Base-by-base conservation (phyloP, 2,329 filamentous ascomycete species). In the Alternaria postmessia region DNA sequence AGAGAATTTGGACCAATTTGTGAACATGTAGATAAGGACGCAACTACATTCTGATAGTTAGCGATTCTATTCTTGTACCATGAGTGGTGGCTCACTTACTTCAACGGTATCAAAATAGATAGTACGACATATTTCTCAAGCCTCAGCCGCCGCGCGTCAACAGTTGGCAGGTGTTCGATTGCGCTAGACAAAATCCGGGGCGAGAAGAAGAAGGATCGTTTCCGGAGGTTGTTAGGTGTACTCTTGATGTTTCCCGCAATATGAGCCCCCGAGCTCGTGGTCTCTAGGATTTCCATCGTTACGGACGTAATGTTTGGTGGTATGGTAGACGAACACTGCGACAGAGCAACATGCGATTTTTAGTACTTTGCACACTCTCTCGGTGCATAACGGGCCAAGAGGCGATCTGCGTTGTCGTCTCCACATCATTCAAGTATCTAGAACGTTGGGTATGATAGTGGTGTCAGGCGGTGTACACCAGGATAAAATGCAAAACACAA, bases 61-160 rank as follows among this genome's bases (percentile, higher is more conserved):
- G 51, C 30, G 24, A 48, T 28, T n/a, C 14, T 4, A 4, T 4
- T 43, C 20, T 16, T 22, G 4, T 28, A 30, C 20, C 12, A 2
- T 26, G 12, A 12, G 4, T 24, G 18, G n/a, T 11, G 22, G 22
- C 8, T 3, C 16, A 41, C 56, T 38, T 48, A 54, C 56, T 59
- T 59, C 5, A 54, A 14, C 7, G 56, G 51, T 20, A 59, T 49
- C 8, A 59, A 39, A 11, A 54, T 5, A 4, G 56, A 16, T 8
- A 41, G 46, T 16, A 46, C 22, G 2, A 54, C 36, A 39, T 43
- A 38, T 43, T 59, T 59, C 34, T 59, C 43, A 22, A 53, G 54
- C 12, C 43, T 48, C 8, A 59, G 22, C 9, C 56, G 43, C 3
- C 34, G 18, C 6, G 51, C n/a, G 28, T 59, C 38, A 8, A 59